Conservation (phyloP, 176 grass and related monocot species). For the Bonia amplexicaulis region DNA sequence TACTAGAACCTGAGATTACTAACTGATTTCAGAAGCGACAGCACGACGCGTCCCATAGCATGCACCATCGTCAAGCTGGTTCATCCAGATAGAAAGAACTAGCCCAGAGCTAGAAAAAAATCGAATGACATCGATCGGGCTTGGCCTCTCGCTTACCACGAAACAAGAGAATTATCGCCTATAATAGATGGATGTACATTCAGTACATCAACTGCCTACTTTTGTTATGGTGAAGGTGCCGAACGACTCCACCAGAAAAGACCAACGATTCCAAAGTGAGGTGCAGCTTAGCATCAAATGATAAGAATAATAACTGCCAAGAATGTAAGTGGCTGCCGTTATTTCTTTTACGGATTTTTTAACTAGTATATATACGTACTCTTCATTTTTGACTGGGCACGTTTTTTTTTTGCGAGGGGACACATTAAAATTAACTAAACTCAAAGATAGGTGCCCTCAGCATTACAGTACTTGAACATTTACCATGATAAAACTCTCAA, state of each 20-base stretch:
- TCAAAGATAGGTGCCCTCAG: background rate
- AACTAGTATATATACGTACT: background rate
- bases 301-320: constrained; percentile 33
- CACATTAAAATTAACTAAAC: background rate
- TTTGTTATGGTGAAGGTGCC: constrained; percentile 21
- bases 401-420: background rate
- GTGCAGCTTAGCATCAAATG: constrained; percentile 28
- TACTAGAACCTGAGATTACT: background rate
- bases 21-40: background rate
- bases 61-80: background rate
- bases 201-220: background rate
- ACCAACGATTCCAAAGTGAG: constrained; percentile 24
- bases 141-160: background rate
- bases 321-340: constrained; percentile 7
- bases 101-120: background rate
- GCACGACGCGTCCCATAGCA: background rate
- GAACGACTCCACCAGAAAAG: constrained; percentile 21
- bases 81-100: background rate
- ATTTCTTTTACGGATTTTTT: background rate
- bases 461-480: background rate
- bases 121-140: background rate
- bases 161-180: background rate
- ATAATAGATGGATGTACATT: background rate
- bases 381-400: background rate
- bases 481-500: background rate